phyloP scores from a whole-genome alignment of 2,329 filamentous ascomycete genomes.

The Cladosporium sp. region DNA sequence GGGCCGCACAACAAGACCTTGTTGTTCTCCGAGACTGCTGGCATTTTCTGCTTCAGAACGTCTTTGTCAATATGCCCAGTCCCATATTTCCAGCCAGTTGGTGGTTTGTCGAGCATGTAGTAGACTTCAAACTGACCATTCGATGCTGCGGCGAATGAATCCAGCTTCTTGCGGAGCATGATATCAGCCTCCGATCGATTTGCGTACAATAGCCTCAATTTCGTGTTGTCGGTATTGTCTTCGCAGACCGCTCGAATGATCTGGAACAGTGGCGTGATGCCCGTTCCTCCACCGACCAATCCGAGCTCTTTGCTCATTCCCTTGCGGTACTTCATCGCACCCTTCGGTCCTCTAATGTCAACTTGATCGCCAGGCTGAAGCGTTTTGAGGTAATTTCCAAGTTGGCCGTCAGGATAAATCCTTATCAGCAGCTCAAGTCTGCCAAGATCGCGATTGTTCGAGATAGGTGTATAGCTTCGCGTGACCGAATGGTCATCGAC shows the following conservation, averaged over 20 bases:
- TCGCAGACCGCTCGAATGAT: constrained; percentile 65
- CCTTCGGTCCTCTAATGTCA: constrained; percentile 57
- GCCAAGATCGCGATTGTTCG: constrained; percentile 43
- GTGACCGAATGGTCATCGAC: constrained; percentile 26
- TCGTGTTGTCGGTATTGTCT: constrained; percentile 58
- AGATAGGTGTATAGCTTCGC: constrained; percentile 29
- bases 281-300: constrained; percentile 56
- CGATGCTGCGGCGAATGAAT: constrained; percentile 52
- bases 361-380: constrained; percentile 52
- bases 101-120: constrained; percentile 56
- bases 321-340: constrained; percentile 54
- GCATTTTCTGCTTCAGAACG: constrained; percentile 53
- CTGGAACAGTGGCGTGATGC: constrained; percentile 61
- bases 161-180: constrained; percentile 57
- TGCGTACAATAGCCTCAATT: constrained; percentile 60
- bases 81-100: constrained; percentile 50
- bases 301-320: constrained; percentile 49
- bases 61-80: constrained; percentile 55
- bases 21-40: constrained; percentile 42
- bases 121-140: constrained; percentile 54
- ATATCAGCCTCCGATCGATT: constrained; percentile 62
- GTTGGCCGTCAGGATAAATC: constrained; percentile 51
- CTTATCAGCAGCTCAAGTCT: constrained; percentile 54
- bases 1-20: constrained; percentile 63
- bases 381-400: constrained; percentile 47